Evolutionary conservation across 179 eudicot species (phyloP).

Genomic region (Heliamphora pulchella): DNA sequence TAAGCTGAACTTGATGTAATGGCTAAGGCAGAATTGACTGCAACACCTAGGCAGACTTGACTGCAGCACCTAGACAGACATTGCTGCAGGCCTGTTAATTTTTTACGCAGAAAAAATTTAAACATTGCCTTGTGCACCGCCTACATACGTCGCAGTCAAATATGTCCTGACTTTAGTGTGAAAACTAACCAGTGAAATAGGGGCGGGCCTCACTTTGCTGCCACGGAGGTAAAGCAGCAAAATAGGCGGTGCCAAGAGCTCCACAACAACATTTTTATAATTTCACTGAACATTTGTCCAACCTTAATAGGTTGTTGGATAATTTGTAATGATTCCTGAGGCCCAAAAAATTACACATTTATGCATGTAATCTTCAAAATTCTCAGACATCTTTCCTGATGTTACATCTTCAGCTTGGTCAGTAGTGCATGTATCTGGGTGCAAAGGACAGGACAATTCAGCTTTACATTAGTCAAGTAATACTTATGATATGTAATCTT

Average conservation of each 20-base stretch:
- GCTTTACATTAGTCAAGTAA: not conserved
- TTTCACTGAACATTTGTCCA: not conserved
- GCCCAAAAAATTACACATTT: not conserved
- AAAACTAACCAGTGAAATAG: too few relatives aligned
- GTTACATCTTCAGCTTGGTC: not conserved
- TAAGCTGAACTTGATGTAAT: conserved; percentile 6
- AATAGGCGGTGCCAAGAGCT: too few relatives aligned
- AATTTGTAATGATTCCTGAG: not conserved
- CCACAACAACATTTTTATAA: not conserved
- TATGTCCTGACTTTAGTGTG: too few relatives aligned
- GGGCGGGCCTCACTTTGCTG: too few relatives aligned
- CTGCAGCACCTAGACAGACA: conserved; percentile 5
- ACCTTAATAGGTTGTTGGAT: not conserved
- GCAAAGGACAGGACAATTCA: not conserved
- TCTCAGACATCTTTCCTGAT: not conserved
- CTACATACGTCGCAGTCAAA: too few relatives aligned
- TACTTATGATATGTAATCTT: not conserved
- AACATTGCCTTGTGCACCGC: too few relatives aligned
- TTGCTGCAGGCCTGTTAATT: not conserved
- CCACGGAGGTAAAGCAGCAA: too few relatives aligned
- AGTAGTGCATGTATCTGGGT: not conserved
- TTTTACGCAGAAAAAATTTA: too few relatives aligned
- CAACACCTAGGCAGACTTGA: too few relatives aligned
- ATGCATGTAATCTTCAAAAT: not conserved
- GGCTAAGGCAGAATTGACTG: not conserved